These are phyloP conservation scores for Lentinula novae-zelandiae DNA, from an alignment of 1,284 basidiomycete genomes.

Conservation along the genomic window DNA sequence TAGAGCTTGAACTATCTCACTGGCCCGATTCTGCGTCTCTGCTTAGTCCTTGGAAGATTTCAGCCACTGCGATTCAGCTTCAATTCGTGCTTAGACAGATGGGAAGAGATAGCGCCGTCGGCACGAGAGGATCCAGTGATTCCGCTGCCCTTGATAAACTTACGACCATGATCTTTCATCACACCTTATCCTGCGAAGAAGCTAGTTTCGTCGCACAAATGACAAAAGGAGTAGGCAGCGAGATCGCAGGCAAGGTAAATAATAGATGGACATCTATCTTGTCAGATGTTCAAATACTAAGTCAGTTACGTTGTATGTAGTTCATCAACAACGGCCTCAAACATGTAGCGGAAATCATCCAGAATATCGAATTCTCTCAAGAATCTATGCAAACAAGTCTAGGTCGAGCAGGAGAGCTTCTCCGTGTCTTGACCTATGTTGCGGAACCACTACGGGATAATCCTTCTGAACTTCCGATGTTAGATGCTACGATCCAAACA, in stretches of 20 bases:
- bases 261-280: background rate
- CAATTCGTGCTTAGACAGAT: conserved; percentile 71
- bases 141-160: conserved; percentile 55
- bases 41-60: conserved; percentile 78
- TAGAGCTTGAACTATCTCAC: conserved; percentile 50
- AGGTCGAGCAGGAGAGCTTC: conserved; percentile 59
- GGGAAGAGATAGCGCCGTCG: conserved; percentile 57
- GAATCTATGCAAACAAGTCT: conserved; percentile 34
- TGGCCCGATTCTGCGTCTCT: conserved; percentile 60
- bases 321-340: conserved; percentile 73
- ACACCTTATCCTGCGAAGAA: conserved; percentile 69
- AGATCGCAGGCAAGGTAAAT: conserved; percentile 63
- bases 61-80: conserved; percentile 73
- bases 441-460: conserved; percentile 59
- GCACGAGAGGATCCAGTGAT: conserved; percentile 47
- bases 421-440: conserved; percentile 66
- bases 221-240: conserved; percentile 60
- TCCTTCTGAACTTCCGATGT: conserved; percentile 36
- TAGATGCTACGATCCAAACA: conserved; percentile 55
- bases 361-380: conserved; percentile 28
- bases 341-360: conserved; percentile 57
- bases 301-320: conserved; percentile 28
- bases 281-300: background rate
- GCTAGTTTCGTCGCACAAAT: conserved; percentile 79
- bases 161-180: conserved; percentile 61